Evolutionary conservation across 78 protist species (phyloP).

Genomic region (Ministeria vibrans): DNA sequence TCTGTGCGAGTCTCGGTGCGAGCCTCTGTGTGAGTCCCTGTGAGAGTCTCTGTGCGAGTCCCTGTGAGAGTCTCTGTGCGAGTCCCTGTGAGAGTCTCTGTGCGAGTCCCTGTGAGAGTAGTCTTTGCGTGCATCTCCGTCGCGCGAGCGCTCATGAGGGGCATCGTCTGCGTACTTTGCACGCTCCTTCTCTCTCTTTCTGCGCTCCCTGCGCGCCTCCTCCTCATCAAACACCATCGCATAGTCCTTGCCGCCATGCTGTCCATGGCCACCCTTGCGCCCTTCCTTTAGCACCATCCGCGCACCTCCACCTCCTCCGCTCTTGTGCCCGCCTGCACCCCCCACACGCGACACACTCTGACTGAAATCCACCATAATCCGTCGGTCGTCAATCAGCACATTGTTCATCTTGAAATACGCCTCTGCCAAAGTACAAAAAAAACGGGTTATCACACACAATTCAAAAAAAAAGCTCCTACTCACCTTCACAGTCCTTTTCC

Average conservation of each 20-base stretch:
- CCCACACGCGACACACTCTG: conserved; percentile 69
- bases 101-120: not conserved
- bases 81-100: not conserved
- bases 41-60: not conserved
- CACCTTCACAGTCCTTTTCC: conserved; percentile 16
- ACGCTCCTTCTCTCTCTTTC: not conserved
- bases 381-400: conserved; percentile 92
- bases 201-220: not conserved
- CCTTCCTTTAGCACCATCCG: not conserved
- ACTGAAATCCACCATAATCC: conserved; percentile 93
- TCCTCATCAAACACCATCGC: not conserved
- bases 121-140: not conserved
- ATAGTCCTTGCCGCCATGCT: not conserved
- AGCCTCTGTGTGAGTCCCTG: not conserved
- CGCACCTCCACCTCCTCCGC: not conserved
- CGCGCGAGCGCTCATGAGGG: not conserved
- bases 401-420: conserved; percentile 95
- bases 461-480: not conserved
- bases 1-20: not conserved
- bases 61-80: not conserved
- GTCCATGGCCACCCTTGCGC: not conserved
- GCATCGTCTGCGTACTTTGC: not conserved
- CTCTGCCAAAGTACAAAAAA: conserved; percentile 37
- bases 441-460: not conserved
- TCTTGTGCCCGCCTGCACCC: not conserved